phyloP scores from a whole-genome alignment of 2,329 filamentous ascomycete genomes.

The Xylaria digitata region DNA sequence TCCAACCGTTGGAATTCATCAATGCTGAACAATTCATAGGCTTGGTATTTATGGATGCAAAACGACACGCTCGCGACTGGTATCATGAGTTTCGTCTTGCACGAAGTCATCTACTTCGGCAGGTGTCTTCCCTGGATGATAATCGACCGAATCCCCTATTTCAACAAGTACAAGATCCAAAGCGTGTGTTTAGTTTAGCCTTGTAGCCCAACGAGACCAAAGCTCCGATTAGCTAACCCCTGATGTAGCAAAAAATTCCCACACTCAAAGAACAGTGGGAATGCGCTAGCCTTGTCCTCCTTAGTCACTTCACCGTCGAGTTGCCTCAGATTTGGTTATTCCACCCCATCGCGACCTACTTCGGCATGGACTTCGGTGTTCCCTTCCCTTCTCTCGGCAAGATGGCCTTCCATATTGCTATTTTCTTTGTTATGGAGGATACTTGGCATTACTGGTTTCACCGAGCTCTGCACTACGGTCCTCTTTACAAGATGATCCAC shows the following conservation, averaged over 20 bases:
- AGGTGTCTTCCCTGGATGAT: slow-evolving; percentile 91
- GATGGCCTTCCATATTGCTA: slow-evolving; percentile 89
- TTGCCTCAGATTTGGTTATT: slow-evolving; percentile 99
- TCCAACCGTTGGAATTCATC: slow-evolving; percentile 32
- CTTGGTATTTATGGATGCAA: slow-evolving; percentile 98
- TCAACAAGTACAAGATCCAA: slow-evolving; percentile 96
- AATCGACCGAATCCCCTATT: slow-evolving; percentile 86
- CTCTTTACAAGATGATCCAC: slow-evolving; percentile 95
- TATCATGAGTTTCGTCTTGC: slow-evolving; percentile 96
- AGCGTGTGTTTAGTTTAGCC: slow-evolving; percentile 66
- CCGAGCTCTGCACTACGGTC: slow-evolving; percentile 91
- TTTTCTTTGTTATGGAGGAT: slow-evolving; percentile 97
- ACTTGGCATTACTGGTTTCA: slow-evolving; percentile 99
- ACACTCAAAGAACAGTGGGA: slow-evolving; percentile 94
- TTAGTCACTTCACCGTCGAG: slow-evolving; percentile 97
- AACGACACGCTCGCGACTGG: slow-evolving; percentile 97
- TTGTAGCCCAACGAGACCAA: neutral
- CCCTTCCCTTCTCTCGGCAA: slow-evolving; percentile 88
- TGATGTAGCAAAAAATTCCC: slow-evolving; percentile 77
- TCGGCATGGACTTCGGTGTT: slow-evolving; percentile 86
- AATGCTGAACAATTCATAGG: slow-evolving; percentile 54
- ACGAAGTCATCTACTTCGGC: slow-evolving; percentile 95
- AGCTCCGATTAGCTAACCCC: slow-evolving; percentile 40
- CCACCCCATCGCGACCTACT: slow-evolving; percentile 94
- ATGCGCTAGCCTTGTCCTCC: slow-evolving; percentile 90